Evolutionary conservation across 768 basidiomycete genomes (phyloP).

Genomic region (Agrocybe praecox): DNA sequence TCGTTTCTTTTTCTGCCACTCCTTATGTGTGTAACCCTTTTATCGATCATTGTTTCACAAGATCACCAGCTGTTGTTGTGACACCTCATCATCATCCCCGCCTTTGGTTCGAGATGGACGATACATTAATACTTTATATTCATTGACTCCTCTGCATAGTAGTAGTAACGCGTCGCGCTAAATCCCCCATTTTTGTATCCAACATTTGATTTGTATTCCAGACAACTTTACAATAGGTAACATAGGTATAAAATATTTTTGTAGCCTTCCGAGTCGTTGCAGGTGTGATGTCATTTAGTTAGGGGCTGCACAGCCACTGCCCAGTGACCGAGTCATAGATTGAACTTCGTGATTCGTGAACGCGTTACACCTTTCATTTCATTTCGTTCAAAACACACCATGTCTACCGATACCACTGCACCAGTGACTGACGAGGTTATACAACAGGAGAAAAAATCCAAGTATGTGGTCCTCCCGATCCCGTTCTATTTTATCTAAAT

Average conservation of each 20-base stretch:
- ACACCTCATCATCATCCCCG: constrained; percentile 3
- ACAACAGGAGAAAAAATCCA: constrained; percentile 1
- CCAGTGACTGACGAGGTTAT: not conserved
- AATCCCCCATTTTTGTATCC: constrained; percentile 17
- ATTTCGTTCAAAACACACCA: not conserved
- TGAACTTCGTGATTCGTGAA: not conserved
- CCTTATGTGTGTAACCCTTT: constrained; percentile 17
- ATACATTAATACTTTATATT: constrained; percentile 19
- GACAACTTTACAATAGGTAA: constrained; percentile 3
- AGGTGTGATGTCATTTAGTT: constrained; percentile 8
- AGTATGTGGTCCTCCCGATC: not conserved
- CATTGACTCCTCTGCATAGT: not conserved
- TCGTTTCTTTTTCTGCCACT: constrained; percentile 3
- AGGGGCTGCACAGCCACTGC: constrained; percentile 8
- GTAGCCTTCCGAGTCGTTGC: too few species aligned
- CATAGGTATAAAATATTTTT: not conserved
- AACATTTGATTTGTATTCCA: constrained; percentile 15
- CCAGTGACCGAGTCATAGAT: not conserved
- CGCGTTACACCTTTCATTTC: not conserved
- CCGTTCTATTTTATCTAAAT: not conserved
- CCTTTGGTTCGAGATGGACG: constrained; percentile 18
- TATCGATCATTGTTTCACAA: not conserved
- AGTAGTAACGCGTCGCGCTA: constrained; percentile 6
- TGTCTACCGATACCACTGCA: constrained; percentile 5
- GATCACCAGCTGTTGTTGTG: constrained; percentile 2